Evolutionary conservation across 2,329 filamentous ascomycete genomes (phyloP), one percentile per base, ranked within the genome.

Genomic region (Sordariomycetes sp.): DNA sequence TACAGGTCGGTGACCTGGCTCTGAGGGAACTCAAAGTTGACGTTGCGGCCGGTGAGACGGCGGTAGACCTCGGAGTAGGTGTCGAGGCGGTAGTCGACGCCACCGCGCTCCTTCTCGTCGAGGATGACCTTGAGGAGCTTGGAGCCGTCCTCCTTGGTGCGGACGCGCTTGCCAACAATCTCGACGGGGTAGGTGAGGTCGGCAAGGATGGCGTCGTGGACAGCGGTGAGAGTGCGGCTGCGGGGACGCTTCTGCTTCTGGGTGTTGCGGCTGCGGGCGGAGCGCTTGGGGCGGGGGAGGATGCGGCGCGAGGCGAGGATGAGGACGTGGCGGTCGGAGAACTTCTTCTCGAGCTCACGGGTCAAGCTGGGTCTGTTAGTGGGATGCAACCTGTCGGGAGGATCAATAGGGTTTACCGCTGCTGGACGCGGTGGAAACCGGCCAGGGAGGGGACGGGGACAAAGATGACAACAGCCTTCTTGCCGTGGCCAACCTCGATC

Each of bases 391-490:
- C 25, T 14, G 3, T 8, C 3, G 23, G 18, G 29, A 30, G 12
- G 8, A 16, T 16, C n/a, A 35, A 14, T 16, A 21, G 39, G 46
- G 68, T 82, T 70, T 88, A 96, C 90, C 92, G 88, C 78, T 96
- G 92, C 81, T 98, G 92, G 65, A 94, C 86, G 64, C 92, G 88
- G 85, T 96, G 92, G 86, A 95, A 98, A 67, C 86, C 86, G 68
- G 82, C 75, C 67, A 98, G 86, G 70, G 93, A 86, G 72, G 92
- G 92, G 68, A 98, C 92, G 66, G 92, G 92, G 79, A 98, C 92
- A 85, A 98, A 98, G 85, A 98, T 94, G 79, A 94, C 90, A 76
- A 98, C 92, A 64, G 92, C 92, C 84, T 96, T 98, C 82, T 94
- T 94, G 82, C 92, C 92, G 78, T 96, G 88, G 77, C 92, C 92